phyloP scores from a whole-genome alignment of 2,329 filamentous ascomycete genomes.

The Trematosphaeria pertusa region DNA sequence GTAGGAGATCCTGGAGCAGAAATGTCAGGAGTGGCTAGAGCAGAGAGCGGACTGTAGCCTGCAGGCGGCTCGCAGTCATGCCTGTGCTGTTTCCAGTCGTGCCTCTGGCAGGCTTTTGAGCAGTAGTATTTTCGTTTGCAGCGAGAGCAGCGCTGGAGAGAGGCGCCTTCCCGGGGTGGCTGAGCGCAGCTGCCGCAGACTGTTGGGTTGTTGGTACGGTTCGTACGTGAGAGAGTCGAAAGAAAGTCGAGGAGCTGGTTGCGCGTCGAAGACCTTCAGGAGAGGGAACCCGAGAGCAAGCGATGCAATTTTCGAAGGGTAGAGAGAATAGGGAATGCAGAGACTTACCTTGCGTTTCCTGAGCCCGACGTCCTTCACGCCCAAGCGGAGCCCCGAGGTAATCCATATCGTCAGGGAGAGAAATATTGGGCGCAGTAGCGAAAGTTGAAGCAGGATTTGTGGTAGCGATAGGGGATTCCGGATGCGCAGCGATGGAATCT shows the following conservation, averaged over 20 bases:
- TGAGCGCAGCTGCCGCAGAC: slow-evolving; percentile 30
- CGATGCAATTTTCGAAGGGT: no score
- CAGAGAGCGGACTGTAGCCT: slow-evolving; percentile 32
- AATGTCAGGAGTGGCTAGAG: slow-evolving; percentile 33
- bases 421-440: no score
- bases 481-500: slow-evolving; percentile 10
- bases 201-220: slow-evolving; percentile 1
- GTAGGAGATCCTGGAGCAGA: slow-evolving; percentile 30
- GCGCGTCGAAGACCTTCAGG: no score
- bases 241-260: no score
- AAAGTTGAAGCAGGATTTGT: slow-evolving; percentile 4
- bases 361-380: no score
- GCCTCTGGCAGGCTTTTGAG: slow-evolving; percentile 59
- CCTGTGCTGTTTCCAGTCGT: slow-evolving; percentile 60
- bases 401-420: slow-evolving; percentile 1
- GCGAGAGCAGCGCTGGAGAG: slow-evolving; percentile 51
- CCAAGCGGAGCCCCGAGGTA: no score
- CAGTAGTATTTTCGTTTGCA: slow-evolving; percentile 59
- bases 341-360: no score
- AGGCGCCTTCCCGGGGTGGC: slow-evolving; percentile 31
- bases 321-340: no score
- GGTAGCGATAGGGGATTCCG: slow-evolving; percentile 6
- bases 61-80: slow-evolving; percentile 48
- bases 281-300: no score
- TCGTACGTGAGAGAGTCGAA: no score